Conservation (phyloP, 148 eudicot species). For the Amaranthus palmeri region DNA sequence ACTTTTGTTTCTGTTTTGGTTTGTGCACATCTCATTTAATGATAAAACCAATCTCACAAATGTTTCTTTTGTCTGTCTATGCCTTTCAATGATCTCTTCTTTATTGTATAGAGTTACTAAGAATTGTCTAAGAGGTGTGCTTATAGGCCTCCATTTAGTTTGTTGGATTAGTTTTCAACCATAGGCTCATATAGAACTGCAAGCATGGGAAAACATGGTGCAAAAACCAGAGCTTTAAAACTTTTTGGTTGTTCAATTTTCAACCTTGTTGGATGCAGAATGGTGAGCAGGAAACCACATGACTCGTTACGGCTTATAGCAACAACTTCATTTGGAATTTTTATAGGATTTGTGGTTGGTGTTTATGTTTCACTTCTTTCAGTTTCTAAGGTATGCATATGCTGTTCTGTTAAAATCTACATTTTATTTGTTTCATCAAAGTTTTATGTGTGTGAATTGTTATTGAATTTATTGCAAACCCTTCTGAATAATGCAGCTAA, state of each 20-base stretch:
- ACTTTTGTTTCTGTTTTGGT: no score
- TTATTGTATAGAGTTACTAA: background rate
- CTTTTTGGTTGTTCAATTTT: constrained; percentile 16
- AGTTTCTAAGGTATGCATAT: constrained; percentile 56
- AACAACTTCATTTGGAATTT: constrained; percentile 46
- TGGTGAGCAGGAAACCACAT: constrained; percentile 40
- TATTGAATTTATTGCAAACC: background rate
- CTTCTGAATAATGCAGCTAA: constrained; percentile 11
- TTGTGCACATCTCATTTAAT: no score
- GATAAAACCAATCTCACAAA: no score
- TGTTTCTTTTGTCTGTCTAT: no score
- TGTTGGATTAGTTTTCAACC: constrained; percentile 10
- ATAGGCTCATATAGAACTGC: background rate
- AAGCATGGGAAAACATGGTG: constrained; percentile 21
- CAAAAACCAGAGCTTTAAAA: constrained; percentile 2
- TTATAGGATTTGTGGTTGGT: constrained; percentile 70
- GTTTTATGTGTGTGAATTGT: background rate
- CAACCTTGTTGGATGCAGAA: constrained; percentile 34
- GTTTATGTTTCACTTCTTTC: constrained; percentile 45
- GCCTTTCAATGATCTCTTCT: no score
- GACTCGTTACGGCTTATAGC: constrained; percentile 47
- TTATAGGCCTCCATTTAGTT: background rate
- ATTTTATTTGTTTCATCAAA: background rate
- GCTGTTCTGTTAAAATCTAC: background rate
- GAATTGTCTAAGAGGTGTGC: constrained; percentile 6